Percentiles rank a stretch among this genome's conserved stretches.
phyloP scores from a whole-genome alignment of 805 yeast species.

The Candida tammaniensis region DNA sequence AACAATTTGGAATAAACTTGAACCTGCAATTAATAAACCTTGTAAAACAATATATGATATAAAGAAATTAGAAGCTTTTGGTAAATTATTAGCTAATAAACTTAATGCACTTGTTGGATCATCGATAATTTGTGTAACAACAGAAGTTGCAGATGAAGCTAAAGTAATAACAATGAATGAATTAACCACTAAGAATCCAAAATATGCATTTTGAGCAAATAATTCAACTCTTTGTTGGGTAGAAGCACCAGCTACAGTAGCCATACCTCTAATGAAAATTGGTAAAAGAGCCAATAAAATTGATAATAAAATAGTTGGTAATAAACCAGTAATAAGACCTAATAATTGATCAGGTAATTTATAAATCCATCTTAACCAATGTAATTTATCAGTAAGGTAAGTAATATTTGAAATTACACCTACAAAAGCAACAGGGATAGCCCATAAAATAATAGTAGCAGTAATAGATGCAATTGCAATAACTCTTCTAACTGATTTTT shows the following conservation, averaged over 20 bases:
- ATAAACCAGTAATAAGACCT: constrained; percentile 84
- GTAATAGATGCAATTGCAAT: constrained; percentile 52
- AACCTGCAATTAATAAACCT: constrained; percentile 65
- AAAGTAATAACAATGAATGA: constrained; percentile 69
- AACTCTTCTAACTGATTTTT: constrained; percentile 52
- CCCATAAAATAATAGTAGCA: constrained; percentile 79
- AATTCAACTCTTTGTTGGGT: constrained; percentile 57
- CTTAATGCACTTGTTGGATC: constrained; percentile 57
- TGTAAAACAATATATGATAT: constrained; percentile 67
- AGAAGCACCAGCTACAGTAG: constrained; percentile 55
- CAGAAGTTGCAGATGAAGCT: constrained; percentile 69
- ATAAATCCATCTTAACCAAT: constrained; percentile 71
- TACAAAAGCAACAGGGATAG: constrained; percentile 96
- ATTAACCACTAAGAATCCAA: constrained; percentile 68
- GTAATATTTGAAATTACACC: constrained; percentile 89
- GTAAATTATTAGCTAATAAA: constrained; percentile 63
- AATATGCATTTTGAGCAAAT: constrained; percentile 65
- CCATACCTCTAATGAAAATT: constrained; percentile 72
- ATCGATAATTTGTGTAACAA: constrained; percentile 58
- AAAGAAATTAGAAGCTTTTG: constrained; percentile 71
- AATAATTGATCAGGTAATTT: constrained; percentile 66
- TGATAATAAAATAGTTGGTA: constrained; percentile 81
- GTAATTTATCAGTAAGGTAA: constrained; percentile 65
- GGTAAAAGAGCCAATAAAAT: constrained; percentile 86
- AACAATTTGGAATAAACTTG: constrained; percentile 60